Base-by-base conservation (phyloP, 2,329 filamentous ascomycete species). In the Scedosporium minutisporum region DNA sequence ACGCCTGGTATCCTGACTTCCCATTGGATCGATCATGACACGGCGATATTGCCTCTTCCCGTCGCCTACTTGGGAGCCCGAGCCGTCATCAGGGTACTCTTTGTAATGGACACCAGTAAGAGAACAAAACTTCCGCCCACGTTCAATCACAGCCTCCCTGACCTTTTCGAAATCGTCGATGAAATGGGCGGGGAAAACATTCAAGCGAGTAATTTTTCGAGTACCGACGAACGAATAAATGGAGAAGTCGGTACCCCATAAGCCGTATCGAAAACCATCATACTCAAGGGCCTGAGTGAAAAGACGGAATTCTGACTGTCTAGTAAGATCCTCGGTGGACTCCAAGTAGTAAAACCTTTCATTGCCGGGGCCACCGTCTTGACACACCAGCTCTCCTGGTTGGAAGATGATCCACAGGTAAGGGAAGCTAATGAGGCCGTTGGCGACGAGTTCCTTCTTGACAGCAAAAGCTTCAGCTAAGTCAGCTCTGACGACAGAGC, bases 321-420 rank as follows among this genome's bases (percentile, higher is more conserved):
- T 12, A 33, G 58, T 18, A 21, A 27, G 67, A 18, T 71, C 77
- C 59, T 71, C 67, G 61, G 66, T 71, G 65, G 77, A 78, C 60
- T 74, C 68, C 1, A 73, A 72, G 60, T 73, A 68, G 6, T 70
- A 66, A 18, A 79, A 76, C 65, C 74, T 71, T 53, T 75, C 75
- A 12, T 75, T 75, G 3, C 73, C 74, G 4, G 74, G 70, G 12
- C 73, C 75, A 7, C 74, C 77, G 61, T 75, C 72, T 64, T 75
- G 71, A 6, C 71, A 74, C 1, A 82, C 67, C 4, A 73, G 71
- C 55, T 70, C 73, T 0, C 77, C 78, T 0, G 81, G 81, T 60
- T 76, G 75, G 67, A 83, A 82, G 29, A 84, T 75, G n/a, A 79
- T 78, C 81, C 80, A 83, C 9, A 79, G 72, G 57, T 84, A 77